Conservation (phyloP, 139 green algal genomes). For the Pedinophyceae sp. region DNA sequence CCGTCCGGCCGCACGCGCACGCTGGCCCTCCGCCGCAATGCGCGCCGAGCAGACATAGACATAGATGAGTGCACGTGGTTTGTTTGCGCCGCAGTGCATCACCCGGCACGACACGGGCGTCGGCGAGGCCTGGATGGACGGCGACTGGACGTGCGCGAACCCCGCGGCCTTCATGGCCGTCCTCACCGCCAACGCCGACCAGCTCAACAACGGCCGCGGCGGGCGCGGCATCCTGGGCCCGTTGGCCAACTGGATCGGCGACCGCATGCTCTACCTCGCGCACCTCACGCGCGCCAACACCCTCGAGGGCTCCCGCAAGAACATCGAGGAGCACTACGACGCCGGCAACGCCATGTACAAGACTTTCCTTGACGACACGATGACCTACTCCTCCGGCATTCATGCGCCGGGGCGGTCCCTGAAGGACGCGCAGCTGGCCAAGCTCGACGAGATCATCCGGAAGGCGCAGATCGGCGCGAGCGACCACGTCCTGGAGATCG, state of each 20-base stretch:
- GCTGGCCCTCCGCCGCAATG: too few species aligned
- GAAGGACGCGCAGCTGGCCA: slow-evolving; percentile 52
- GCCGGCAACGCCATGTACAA: slow-evolving; percentile 86
- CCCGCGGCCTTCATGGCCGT: slow-evolving; percentile 40
- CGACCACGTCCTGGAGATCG: slow-evolving; percentile 87
- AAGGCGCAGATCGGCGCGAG: slow-evolving; percentile 20
- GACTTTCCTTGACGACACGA: slow-evolving; percentile 80
- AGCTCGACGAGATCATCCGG: slow-evolving; percentile 72
- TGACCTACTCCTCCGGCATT: slow-evolving; percentile 85
- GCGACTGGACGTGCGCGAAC: slow-evolving; percentile 20
- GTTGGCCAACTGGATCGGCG: slow-evolving; percentile 60
- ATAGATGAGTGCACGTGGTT: too few species aligned
- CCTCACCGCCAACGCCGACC: slow-evolving; percentile 33
- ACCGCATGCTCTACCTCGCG: slow-evolving; percentile 46
- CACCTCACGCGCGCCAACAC: slow-evolving; percentile 72
- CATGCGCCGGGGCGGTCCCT: slow-evolving; percentile 21
- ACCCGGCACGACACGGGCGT: slow-evolving; percentile 65
- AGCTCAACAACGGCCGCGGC: slow-evolving; percentile 28
- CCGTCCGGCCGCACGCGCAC: too few species aligned
- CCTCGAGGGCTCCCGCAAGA: slow-evolving; percentile 43
- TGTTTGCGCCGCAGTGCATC: too few species aligned
- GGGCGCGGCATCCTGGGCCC: slow-evolving; percentile 51
- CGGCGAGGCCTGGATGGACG: slow-evolving; percentile 83
- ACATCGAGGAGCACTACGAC: slow-evolving; percentile 97
- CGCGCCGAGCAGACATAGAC: too few species aligned